A percentile compares a stretch with the other conserved stretches of the same genome.
Conservation (phyloP, 2,329 filamentous ascomycete species). For the Trichothecium roseum region DNA sequence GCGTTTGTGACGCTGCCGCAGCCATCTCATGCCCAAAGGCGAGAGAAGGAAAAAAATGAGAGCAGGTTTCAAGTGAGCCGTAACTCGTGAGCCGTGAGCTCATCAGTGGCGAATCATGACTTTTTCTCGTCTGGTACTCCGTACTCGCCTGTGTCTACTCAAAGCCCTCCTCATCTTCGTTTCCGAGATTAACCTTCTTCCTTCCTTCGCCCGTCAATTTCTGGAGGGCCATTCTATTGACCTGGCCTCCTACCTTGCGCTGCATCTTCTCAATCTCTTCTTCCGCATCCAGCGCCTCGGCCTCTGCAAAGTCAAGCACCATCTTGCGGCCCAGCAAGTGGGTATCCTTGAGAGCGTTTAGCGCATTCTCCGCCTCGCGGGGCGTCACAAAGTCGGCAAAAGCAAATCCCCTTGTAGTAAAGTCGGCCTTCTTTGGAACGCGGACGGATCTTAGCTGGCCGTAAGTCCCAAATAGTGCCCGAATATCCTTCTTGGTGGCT, state of each 20-base stretch:
- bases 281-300: constrained; percentile 82
- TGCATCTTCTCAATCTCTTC: constrained; percentile 96
- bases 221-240: constrained; percentile 83
- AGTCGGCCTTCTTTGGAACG: constrained; percentile 90
- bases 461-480: constrained; percentile 76
- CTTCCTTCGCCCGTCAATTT: constrained; percentile 74
- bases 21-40: no score
- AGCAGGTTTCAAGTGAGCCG: no score
- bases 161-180: constrained; percentile 47
- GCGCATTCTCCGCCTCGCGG: constrained; percentile 80
- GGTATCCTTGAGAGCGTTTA: constrained; percentile 84
- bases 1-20: no score
- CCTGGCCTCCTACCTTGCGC: constrained; percentile 84
- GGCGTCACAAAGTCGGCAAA: constrained; percentile 93
- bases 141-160: no score
- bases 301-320: constrained; percentile 84
- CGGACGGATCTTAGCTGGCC: constrained; percentile 87
- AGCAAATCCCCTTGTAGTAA: constrained; percentile 80
- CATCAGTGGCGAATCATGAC: not conserved
- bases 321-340: constrained; percentile 85
- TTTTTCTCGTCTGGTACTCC: no score
- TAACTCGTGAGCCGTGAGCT: no score
- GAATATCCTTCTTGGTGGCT: constrained; percentile 84
- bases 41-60: no score
- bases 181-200: constrained; percentile 80